Evolutionary conservation across 495 filamentous ascomycete genomes (phyloP).

Genomic region (Thermothielavioides terrestris): DNA sequence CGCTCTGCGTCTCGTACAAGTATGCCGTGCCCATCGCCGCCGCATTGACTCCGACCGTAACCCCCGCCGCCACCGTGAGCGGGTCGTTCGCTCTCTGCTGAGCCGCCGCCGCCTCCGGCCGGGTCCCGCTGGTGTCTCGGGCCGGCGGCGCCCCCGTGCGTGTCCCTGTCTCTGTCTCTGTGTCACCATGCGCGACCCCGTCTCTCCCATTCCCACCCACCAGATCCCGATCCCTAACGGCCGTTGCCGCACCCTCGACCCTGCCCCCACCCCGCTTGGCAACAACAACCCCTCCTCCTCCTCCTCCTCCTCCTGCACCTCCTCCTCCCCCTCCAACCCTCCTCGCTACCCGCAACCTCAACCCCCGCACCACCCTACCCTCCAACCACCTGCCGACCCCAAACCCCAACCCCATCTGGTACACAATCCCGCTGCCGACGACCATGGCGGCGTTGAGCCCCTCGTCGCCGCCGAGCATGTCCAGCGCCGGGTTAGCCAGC

Average conservation of each 20-base stretch:
- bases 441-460: slow-evolving; percentile 38
- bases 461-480: slow-evolving; percentile 29
- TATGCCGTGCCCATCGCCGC: slow-evolving; percentile 45
- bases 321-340: neutral
- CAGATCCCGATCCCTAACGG: too few relatives aligned
- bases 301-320: neutral
- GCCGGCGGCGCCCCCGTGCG: neutral
- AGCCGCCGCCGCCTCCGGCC: neutral
- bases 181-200: neutral
- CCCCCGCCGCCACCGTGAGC: slow-evolving; percentile 32
- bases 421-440: slow-evolving; percentile 38
- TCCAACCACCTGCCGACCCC: slow-evolving; percentile 31
- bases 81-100: slow-evolving; percentile 15
- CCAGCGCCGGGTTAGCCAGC: slow-evolving; percentile 31
- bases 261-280: neutral
- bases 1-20: slow-evolving; percentile 37
- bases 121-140: neutral
- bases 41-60: slow-evolving; percentile 41
- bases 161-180: neutral
- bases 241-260: too few relatives aligned
- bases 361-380: neutral
- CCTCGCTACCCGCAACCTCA: neutral
- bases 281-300: neutral
- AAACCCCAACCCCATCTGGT: slow-evolving; percentile 34
- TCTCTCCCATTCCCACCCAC: neutral